A percentile compares a stretch with the other conserved stretches of the same genome.
Conservation (phyloP, 2,329 filamentous ascomycete genomes). For the Gremmenia infestans region DNA sequence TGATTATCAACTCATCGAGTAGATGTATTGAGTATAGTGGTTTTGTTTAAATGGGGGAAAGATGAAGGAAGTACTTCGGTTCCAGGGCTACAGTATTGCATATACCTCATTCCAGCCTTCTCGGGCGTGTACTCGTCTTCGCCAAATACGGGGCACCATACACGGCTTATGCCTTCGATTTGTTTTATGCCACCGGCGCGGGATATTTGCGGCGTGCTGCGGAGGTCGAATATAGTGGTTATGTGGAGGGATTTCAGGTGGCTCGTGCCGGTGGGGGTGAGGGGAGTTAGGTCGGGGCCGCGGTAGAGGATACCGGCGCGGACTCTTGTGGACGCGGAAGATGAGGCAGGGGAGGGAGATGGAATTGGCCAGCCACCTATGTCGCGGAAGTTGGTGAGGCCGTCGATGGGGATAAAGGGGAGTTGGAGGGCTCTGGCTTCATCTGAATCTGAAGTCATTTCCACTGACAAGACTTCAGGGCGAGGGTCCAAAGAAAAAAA, state of each 20-base stretch:
- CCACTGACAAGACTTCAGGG: no score
- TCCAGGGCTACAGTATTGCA: conserved; percentile 51
- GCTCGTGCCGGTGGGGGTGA: conserved; percentile 47
- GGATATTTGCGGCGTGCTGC: conserved; percentile 56
- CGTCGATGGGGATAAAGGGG: conserved; percentile 46
- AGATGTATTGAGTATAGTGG: not conserved
- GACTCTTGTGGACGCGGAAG: conserved; percentile 31
- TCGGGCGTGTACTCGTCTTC: conserved; percentile 58
- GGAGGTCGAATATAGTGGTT: conserved; percentile 60
- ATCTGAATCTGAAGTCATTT: not conserved
- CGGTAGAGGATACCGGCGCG: conserved; percentile 57
- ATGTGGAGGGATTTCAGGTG: conserved; percentile 52
- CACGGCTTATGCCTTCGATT: conserved; percentile 45
- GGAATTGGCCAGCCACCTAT: conserved; percentile 51
- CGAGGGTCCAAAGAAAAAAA: not conserved
- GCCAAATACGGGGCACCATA: conserved; percentile 60
- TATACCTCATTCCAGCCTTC: conserved; percentile 54
- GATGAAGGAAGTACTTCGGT: conserved; percentile 33
- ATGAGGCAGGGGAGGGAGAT: conserved; percentile 23
- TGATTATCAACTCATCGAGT: not conserved
- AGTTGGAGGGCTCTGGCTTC: conserved; percentile 22
- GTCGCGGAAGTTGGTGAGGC: conserved; percentile 63
- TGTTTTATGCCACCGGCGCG: conserved; percentile 37
- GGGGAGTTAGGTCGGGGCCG: conserved; percentile 59
- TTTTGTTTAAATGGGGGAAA: not conserved